These are phyloP conservation scores for sunflower (Helianthus annuus) DNA, from an alignment of 129 eudicot genomes.

Conservation along the genomic window HanXRQr2.0-SUNRISE NC_035442.2:174962497-174962996, in stretches of 20 bases:
- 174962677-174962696: slow-evolving; percentile 23
- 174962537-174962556: too few species aligned
- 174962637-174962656: not conserved
- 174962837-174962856: slow-evolving; percentile 27
- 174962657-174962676: slow-evolving; percentile 33
- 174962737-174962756: slow-evolving; percentile 58
- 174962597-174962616: not conserved
- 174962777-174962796: slow-evolving; percentile 54
- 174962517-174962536: too few species aligned
- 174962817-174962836: slow-evolving; percentile 41
- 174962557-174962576: not conserved
- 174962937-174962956: not conserved
- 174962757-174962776: slow-evolving; percentile 67
- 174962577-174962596: not conserved
- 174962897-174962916: slow-evolving; percentile 25
- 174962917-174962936: slow-evolving; percentile 34
- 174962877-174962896: slow-evolving; percentile 24
- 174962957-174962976: not conserved
- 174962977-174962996: not conserved
- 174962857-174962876: slow-evolving; percentile 22
- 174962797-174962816: slow-evolving; percentile 59
- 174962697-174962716: slow-evolving; percentile 11
- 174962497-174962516: too few species aligned
- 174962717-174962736: slow-evolving; percentile 43
- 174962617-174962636: not conserved